Base-by-base conservation (phyloP, 2,329 filamentous ascomycete species). In the Aureobasidium sp. region DNA sequence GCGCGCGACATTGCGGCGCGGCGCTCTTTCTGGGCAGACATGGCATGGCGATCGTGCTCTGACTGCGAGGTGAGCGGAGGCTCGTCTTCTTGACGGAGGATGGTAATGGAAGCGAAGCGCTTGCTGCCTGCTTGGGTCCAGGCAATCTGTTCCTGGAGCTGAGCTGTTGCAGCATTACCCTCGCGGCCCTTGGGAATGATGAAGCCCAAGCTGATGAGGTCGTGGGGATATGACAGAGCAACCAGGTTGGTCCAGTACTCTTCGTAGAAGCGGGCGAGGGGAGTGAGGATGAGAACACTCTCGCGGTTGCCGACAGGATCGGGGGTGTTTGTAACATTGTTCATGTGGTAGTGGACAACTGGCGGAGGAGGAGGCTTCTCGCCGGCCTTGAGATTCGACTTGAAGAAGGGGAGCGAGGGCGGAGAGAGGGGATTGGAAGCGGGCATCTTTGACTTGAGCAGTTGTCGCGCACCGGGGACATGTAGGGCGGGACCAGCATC, bases 191-290 rank as follows among this genome's bases (percentile, higher is more conserved):
- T 96, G 58, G 94, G 94, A 31, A 96, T 86, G 71, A 99, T 97
- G 78, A 97, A 99, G 42, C 91, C 94, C 31, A 99, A 81, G 0
- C 91, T 95, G 71, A 99, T 95, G 66, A 97, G 84, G 63, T 96
- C 89, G 77, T 97, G 94, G 3, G 94, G 94, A 73, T 97, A 99
- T 70, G 77, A 82, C 61, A 99, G 82, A 72, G 85, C 85, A 67
- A 92, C 74, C 31, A 99, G 81, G 70, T 97, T 99, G 74, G 95
- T 88, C 93, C 94, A 99, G 79, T 97, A 99, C 68, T 83, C 86
- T 69, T 89, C 87, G 76, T 97, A 97, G 81, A 97, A 99, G 65
- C 90, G 85, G 35, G 91, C 89, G 77, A 99, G 86, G 11, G 94
- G 94, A 1, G 94, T 97, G 64, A 99, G 83, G 71, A 99, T 89